A percentile compares a stretch with the other conserved stretches of the same genome.
These are phyloP conservation scores for Cryptococcus depauperatus DNA, from an alignment of 1,284 basidiomycete species.

Conservation along the genomic window DNA sequence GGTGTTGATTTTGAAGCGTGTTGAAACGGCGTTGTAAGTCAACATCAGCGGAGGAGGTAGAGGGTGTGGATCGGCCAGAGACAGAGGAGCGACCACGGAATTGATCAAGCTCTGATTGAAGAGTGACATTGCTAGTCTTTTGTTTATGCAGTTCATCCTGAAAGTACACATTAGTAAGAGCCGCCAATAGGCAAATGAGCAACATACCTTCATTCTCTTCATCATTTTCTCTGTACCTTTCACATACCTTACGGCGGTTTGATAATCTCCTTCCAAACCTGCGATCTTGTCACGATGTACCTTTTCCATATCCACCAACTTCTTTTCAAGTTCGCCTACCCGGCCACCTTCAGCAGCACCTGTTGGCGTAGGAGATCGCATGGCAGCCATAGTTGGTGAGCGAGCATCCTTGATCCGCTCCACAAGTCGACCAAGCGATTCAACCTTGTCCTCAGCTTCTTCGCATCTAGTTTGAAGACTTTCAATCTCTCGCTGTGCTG, in stretches of 20 bases:
- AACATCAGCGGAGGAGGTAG: slow-evolving; percentile 48
- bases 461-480: slow-evolving; percentile 57
- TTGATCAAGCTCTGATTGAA: slow-evolving; percentile 71
- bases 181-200: background rate
- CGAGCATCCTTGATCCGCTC: slow-evolving; percentile 53
- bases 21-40: slow-evolving; percentile 56
- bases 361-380: slow-evolving; percentile 32
- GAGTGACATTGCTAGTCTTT: slow-evolving; percentile 65
- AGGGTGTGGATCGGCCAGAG: slow-evolving; percentile 74
- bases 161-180: background rate
- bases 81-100: slow-evolving; percentile 54
- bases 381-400: slow-evolving; percentile 38
- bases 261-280: slow-evolving; percentile 91
- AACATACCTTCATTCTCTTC: slow-evolving; percentile 73
- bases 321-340: slow-evolving; percentile 53
- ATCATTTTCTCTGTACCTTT: slow-evolving; percentile 99
- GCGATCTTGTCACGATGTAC: slow-evolving; percentile 56
- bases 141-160: slow-evolving; percentile 78
- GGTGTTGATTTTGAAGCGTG: slow-evolving; percentile 65
- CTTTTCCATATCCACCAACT: slow-evolving; percentile 68
- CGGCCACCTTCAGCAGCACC: slow-evolving; percentile 47
- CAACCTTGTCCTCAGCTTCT: slow-evolving; percentile 64
- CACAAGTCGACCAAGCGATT: slow-evolving; percentile 57
- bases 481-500: slow-evolving; percentile 42
- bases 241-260: slow-evolving; percentile 47